A percentile compares a stretch with the other conserved stretches of the same genome.
Evolutionary conservation across 768 basidiomycete species (phyloP).

Genomic region (Boletus fagicola): DNA sequence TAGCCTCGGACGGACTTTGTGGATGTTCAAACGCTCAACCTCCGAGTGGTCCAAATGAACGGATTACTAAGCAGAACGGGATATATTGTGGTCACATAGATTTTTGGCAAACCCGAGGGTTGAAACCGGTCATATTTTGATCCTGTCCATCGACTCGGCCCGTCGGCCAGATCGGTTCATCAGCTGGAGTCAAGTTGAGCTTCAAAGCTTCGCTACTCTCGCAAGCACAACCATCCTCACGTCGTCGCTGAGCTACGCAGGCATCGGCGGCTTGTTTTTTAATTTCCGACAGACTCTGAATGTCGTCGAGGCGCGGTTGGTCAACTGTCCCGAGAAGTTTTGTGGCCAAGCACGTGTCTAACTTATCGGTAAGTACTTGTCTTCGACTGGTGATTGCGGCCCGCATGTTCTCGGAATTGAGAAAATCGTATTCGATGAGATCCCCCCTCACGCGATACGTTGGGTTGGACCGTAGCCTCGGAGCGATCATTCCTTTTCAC

Average conservation of each 20-base stretch:
- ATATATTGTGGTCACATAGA: neutral
- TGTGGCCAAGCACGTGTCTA: conserved; percentile 9
- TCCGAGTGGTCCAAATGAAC: neutral
- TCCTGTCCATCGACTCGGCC: no score
- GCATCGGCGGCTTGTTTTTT: conserved; percentile 18
- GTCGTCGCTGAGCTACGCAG: neutral
- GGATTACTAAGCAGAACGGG: conserved; percentile 20
- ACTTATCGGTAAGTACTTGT: neutral
- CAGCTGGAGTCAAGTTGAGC: neutral
- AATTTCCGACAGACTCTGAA: conserved; percentile 24
- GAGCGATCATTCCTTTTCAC: neutral
- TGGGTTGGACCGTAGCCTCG: conserved; percentile 2
- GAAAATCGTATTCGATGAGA: conserved; percentile 10
- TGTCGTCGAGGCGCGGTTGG: conserved; percentile 8
- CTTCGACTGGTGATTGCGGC: conserved; percentile 4
- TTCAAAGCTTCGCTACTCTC: neutral
- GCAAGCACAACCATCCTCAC: neutral
- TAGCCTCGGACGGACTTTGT: neutral
- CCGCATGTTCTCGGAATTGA: neutral
- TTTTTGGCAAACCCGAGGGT: neutral
- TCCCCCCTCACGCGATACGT: conserved; percentile 1
- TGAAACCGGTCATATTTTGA: neutral
- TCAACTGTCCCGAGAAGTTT: conserved; percentile 1
- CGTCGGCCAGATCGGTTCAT: neutral
- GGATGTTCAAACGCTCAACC: neutral